Evolutionary conservation across 345 rosid species (phyloP).

Genomic region (Citrus inodora): DNA sequence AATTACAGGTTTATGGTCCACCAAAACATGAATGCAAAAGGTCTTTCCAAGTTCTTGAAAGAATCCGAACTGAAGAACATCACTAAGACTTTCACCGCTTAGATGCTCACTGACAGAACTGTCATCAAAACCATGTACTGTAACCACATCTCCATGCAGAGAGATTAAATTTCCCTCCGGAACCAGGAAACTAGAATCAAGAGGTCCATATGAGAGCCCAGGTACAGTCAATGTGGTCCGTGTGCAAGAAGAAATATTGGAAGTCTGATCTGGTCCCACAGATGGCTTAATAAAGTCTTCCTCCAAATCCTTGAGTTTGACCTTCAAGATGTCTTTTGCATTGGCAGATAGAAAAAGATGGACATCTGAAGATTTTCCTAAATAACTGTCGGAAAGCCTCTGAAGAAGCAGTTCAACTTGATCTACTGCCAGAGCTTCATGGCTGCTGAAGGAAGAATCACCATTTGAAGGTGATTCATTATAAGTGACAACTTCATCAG

Average conservation of each 20-base stretch:
- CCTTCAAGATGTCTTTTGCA: slow-evolving; percentile 31
- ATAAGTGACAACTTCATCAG: slow-evolving; percentile 30
- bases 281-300: slow-evolving; percentile 27
- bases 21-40: slow-evolving; percentile 50
- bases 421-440: slow-evolving; percentile 22
- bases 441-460: slow-evolving; percentile 20
- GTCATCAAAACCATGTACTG: slow-evolving; percentile 39
- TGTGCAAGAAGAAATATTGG: slow-evolving; percentile 21
- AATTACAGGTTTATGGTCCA: slow-evolving; percentile 50
- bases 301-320: slow-evolving; percentile 35
- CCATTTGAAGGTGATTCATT: slow-evolving; percentile 23
- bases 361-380: slow-evolving; percentile 44
- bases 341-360: slow-evolving; percentile 45
- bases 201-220: slow-evolving; percentile 20
- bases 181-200: slow-evolving; percentile 38
- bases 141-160: slow-evolving; percentile 53
- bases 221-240: slow-evolving; percentile 12
- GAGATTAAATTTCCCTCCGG: slow-evolving; percentile 58
- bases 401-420: slow-evolving; percentile 20
- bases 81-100: slow-evolving; percentile 23
- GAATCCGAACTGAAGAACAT: slow-evolving; percentile 20
- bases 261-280: slow-evolving; percentile 23
- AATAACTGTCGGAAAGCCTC: slow-evolving; percentile 13
- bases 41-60: slow-evolving; percentile 21
- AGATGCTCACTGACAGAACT: slow-evolving; percentile 15